phyloP scores from a whole-genome alignment of 225 moss, liverwort and hornwort genomes.

The Bryoerythrophyllum caledonicum region DNA sequence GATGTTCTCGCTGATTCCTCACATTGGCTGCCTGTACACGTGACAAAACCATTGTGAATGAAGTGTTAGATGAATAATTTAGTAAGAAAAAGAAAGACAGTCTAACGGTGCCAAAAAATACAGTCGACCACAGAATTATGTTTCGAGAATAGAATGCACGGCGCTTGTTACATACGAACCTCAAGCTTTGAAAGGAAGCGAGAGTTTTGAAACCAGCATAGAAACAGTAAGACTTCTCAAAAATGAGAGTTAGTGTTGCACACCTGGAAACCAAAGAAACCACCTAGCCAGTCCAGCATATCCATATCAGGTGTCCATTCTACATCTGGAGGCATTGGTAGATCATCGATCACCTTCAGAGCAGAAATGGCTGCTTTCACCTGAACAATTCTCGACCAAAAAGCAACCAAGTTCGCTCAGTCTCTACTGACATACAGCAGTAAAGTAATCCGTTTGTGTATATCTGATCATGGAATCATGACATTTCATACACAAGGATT shows the following conservation, averaged over 20 bases:
- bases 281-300: constrained; percentile 89
- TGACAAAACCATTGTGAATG: background rate
- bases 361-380: constrained; percentile 82
- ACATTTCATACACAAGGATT: constrained; percentile 1
- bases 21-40: constrained; percentile 72
- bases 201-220: background rate
- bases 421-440: constrained; percentile 1
- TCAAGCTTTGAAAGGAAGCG: background rate
- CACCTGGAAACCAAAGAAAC: constrained; percentile 88
- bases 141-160: background rate
- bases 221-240: constrained; percentile 5
- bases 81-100: background rate
- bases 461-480: constrained; percentile 3
- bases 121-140: background rate
- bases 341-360: constrained; percentile 57
- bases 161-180: constrained; percentile 1
- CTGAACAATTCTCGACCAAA: constrained; percentile 30
- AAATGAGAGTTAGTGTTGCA: constrained; percentile 11
- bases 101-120: background rate
- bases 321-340: constrained; percentile 54
- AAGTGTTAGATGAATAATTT: background rate
- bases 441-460: background rate
- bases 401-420: background rate
- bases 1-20: constrained; percentile 87
- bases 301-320: constrained; percentile 60